These are phyloP conservation scores for Aspergillus sclerotialis DNA, from an alignment of 2,329 filamentous ascomycete genomes.

Conservation along the genomic window DNA sequence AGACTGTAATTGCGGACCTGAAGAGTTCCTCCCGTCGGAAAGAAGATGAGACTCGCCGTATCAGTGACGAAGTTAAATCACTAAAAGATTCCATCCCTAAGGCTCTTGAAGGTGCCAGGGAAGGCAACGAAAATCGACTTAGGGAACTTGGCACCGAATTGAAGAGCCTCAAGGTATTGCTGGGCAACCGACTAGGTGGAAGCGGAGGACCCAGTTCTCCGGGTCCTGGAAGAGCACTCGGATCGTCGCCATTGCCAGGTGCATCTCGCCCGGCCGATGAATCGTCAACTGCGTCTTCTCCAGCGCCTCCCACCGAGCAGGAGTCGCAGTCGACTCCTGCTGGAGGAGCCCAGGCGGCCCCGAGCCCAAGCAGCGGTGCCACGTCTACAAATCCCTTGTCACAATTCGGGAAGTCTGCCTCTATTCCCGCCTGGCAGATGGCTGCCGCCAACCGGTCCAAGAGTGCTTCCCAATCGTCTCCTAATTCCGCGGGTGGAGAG, in stretches of 20 bases:
- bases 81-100: conserved; percentile 82
- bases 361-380: conserved; percentile 24
- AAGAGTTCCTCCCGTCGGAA: conserved; percentile 74
- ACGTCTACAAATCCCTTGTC: conserved; percentile 41
- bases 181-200: conserved; percentile 55
- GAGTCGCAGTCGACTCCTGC: conserved; percentile 18
- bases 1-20: conserved; percentile 71
- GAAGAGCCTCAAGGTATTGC: conserved; percentile 83
- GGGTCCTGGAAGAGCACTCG: conserved; percentile 22
- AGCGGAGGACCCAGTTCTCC: conserved; percentile 24
- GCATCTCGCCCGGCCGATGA: conserved; percentile 16
- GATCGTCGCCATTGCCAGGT: conserved; percentile 16
- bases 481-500: conserved; percentile 13
- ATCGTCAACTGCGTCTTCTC: conserved; percentile 11
- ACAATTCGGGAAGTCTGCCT: conserved; percentile 48
- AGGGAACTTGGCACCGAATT: conserved; percentile 82
- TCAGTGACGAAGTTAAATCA: conserved; percentile 76
- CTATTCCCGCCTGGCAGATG: conserved; percentile 76
- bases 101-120: conserved; percentile 81
- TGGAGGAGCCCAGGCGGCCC: conserved; percentile 20
- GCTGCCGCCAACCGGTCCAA: conserved; percentile 54
- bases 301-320: conserved; percentile 22
- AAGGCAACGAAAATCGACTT: conserved; percentile 70
- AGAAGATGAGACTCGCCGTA: conserved; percentile 78
- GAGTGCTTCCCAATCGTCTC: conserved; percentile 21